A percentile compares a stretch with the other conserved stretches of the same genome.
Evolutionary conservation across 495 filamentous ascomycete species (phyloP).

Genomic region (Saxispiralis lemnorum): DNA sequence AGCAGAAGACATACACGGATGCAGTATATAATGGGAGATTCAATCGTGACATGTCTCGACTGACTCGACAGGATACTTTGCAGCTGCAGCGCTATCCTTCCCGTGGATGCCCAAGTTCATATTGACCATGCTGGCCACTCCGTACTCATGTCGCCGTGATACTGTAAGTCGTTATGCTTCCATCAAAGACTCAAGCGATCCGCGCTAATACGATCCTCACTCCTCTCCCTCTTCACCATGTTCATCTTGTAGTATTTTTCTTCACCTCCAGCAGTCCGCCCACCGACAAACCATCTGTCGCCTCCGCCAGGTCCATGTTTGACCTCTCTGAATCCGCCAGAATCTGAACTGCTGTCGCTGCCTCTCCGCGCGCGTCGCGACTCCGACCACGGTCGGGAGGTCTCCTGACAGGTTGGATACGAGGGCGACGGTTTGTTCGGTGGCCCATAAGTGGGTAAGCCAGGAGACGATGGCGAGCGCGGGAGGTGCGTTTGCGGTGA

Average conservation of each 20-base stretch:
- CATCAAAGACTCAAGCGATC: slow-evolving; percentile 44
- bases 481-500: slow-evolving; percentile 19
- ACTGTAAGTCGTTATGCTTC: too few species aligned
- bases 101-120: too few species aligned
- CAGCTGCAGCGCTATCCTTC: too few species aligned
- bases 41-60: too few species aligned
- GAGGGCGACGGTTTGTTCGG: slow-evolving; percentile 9
- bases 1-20: too few species aligned
- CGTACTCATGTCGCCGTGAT: too few species aligned
- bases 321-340: slow-evolving; percentile 52
- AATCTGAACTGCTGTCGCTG: slow-evolving; percentile 57
- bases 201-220: slow-evolving; percentile 40
- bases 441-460: slow-evolving; percentile 10
- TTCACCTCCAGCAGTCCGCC: slow-evolving; percentile 65
- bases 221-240: slow-evolving; percentile 42
- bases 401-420: slow-evolving; percentile 24
- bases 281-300: slow-evolving; percentile 83
- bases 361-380: slow-evolving; percentile 40
- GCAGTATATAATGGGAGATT: too few species aligned
- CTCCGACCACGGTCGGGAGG: slow-evolving; percentile 17
- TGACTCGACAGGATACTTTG: too few species aligned
- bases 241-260: slow-evolving; percentile 68
- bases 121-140: too few species aligned
- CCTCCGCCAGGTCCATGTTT: slow-evolving; percentile 51
- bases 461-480: slow-evolving; percentile 17